Evolutionary conservation across 495 filamentous ascomycete species (phyloP), one percentile per base, ranked within the genome.

Genomic region (Friedmanniomyces simplex): DNA sequence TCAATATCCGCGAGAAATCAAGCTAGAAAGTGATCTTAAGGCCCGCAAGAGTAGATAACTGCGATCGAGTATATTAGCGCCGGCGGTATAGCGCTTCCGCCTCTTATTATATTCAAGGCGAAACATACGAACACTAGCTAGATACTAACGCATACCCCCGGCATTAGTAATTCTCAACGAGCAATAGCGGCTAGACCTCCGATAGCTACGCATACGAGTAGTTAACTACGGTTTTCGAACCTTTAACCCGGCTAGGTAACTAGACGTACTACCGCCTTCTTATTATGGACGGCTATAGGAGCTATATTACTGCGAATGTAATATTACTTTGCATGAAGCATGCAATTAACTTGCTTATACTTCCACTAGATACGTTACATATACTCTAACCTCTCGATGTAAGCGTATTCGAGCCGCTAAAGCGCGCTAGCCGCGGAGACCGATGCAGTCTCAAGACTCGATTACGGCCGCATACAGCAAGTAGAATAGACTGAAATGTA

Each of bases 211-310:
- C 28, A 20, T 49, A 50, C 22, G 55, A 52, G 49, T 62, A 43
- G 59, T 37, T 60, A 36, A 50, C 30, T 16, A 54, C 57, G 45
- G 50, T 59, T 55, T 63, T 61, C 41, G 57, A 63, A 25, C 49
- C 50, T 18, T 45, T 25, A 45, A 61, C 60, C 1, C 1, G 37
- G 36, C 42, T 50, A 24, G 32, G 5, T 3, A 24, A 50, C n/a
- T 8, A 2, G 11, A 1, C 24, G 8, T 26, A 7, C 1, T 34
- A 45, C 16, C 39, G 60, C 1, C 51, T 63, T 26, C 42, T 63
- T 12, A 52, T 62, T 36, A 53, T 59, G 39, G 59, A 62, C 22
- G 57, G 56, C 26, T 57, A 62, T 42, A 24, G 48, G 2, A 62
- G 59, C 32, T 57, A 62, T 50, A 46, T 62, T n/a, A n/a, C 57